These are phyloP conservation scores for Penicillium simplicissimum DNA, from an alignment of 495 filamentous ascomycete species.

Conservation along the genomic window DNA sequence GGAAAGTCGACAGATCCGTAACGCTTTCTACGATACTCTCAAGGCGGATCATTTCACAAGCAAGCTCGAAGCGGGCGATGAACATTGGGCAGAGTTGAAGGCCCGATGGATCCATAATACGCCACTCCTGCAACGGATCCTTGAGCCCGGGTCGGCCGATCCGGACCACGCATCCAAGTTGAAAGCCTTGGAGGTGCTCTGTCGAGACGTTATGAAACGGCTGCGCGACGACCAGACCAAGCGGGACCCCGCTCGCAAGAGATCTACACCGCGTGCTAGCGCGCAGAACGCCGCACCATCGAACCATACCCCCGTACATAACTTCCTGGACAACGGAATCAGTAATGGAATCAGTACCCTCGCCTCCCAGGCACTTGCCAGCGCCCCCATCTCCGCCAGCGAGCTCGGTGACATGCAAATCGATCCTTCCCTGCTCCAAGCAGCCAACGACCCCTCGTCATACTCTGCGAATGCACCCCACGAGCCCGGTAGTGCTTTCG, in stretches of 20 bases:
- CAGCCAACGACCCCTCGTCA: constrained; percentile 50
- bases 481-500: constrained; percentile 38
- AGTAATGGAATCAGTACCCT: constrained; percentile 54
- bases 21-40: constrained; percentile 66
- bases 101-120: constrained; percentile 64
- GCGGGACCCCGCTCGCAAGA: constrained; percentile 56
- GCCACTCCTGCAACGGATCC: constrained; percentile 55
- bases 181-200: constrained; percentile 68
- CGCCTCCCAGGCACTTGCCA: constrained; percentile 53
- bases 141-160: constrained; percentile 56
- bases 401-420: constrained; percentile 63
- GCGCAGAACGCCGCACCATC: constrained; percentile 27
- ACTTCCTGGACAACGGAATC: constrained; percentile 34
- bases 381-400: constrained; percentile 41
- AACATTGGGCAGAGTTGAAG: constrained; percentile 72
- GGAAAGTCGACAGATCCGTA: constrained; percentile 64
- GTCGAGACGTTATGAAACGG: constrained; percentile 73
- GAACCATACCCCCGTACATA: constrained; percentile 23
- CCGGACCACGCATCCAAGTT: constrained; percentile 56
- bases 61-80: constrained; percentile 68
- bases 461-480: constrained; percentile 44
- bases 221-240: constrained; percentile 66
- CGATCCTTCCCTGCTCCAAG: constrained; percentile 60
- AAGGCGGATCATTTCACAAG: constrained; percentile 70
- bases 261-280: constrained; percentile 27